Percentiles rank a stretch among this genome's conserved stretches.
phyloP scores from a whole-genome alignment of 441 rosid species.

The Jatropha podagrica region DNA sequence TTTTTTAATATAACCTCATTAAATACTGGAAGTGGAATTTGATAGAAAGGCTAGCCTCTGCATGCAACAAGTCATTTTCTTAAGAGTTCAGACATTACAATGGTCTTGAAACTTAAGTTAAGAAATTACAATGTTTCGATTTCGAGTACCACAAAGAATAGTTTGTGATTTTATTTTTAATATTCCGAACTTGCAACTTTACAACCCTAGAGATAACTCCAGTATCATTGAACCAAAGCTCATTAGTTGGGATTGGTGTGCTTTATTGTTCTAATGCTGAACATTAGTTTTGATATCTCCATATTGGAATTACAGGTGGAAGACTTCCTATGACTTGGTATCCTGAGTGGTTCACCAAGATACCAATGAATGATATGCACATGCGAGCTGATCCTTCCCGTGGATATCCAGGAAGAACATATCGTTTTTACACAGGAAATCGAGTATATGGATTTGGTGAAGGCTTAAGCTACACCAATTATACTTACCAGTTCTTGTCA shows the following conservation, averaged over 20 bases:
- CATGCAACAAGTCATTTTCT: background rate
- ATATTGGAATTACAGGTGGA: constrained; percentile 47
- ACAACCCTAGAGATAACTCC: too few species aligned
- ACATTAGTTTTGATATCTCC: background rate
- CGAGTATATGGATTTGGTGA: constrained; percentile 67
- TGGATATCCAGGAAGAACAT: constrained; percentile 83
- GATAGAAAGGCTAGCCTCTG: background rate
- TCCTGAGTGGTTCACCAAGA: constrained; percentile 62
- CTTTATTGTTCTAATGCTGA: background rate
- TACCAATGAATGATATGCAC: constrained; percentile 84
- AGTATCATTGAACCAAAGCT: too few species aligned
- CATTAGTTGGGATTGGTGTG: too few species aligned
- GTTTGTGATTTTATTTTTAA: background rate
- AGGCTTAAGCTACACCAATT: constrained; percentile 76
- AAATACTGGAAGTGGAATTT: background rate
- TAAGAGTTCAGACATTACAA: background rate
- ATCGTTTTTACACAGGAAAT: constrained; percentile 72
- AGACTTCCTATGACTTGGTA: constrained; percentile 95
- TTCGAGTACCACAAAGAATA: background rate
- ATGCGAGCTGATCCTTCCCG: constrained; percentile 63
- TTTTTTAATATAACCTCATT: background rate
- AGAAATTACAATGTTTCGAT: background rate
- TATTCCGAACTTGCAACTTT: too few species aligned
- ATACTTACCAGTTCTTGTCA: constrained; percentile 52
- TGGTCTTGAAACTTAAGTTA: background rate